Evolutionary conservation across 495 filamentous ascomycete genomes (phyloP), one percentile per base, ranked within the genome.

Genomic region (Hyaloscypha bicolor): DNA sequence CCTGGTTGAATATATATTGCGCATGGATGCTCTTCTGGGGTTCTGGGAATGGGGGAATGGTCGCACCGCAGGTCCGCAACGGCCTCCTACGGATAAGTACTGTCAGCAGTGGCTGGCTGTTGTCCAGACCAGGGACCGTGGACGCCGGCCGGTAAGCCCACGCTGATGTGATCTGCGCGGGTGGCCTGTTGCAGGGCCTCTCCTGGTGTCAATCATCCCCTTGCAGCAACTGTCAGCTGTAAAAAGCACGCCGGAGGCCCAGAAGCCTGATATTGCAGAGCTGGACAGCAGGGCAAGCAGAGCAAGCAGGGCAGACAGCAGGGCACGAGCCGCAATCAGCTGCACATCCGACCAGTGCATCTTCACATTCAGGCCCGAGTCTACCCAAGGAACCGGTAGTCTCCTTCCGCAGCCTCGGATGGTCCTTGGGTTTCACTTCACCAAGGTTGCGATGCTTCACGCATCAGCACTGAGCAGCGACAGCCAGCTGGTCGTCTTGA

Each of bases 141-240:
- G 9, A 48, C 42, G 25, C 25, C 25, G 25, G 25, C 25, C 25
- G 16, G 42, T 19, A 48, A 48, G 16, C 16, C 42, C 42, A 19
- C 9, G 42, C 42, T 48, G 42, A 48, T 48, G 42, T 19, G 42
- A 48, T 48, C 42, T 19, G 16, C 42, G 42, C 42, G 42, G 42
- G 42, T 48, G 42, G 42, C 11, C 42, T 48, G 16, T 48, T 14
- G 42, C 42, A 48, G 42, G 35, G 42, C 11, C 9, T 19, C 42
- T 48, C 42, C 42, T 48, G 42, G 42, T 48, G 42, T 48, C 42
- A 48, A 48, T 48, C 42, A 48, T 48, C 42, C 42, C 42, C 42
- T 48, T 48, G 42, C 42, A 48, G 42, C 42, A 14, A 14, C 42
- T 48, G 42, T 48, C 42, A 48, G 42, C 42, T 48, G 42, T 48